Evolutionary conservation across 257 asterid species (phyloP).

Genomic region (Verbascum thapsus): DNA sequence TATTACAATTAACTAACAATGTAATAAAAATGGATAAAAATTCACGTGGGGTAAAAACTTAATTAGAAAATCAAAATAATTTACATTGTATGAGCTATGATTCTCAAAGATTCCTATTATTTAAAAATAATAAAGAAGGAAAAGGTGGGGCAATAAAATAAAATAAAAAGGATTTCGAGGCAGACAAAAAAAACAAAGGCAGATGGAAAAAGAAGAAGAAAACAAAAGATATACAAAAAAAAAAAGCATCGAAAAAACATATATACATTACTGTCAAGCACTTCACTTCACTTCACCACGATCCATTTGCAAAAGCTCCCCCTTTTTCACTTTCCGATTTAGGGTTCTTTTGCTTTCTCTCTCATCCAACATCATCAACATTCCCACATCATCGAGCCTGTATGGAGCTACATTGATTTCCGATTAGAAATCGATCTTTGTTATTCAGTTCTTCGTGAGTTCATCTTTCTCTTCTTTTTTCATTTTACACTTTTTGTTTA

Average conservation of each 20-base stretch:
- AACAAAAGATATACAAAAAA: slow-evolving; percentile 30
- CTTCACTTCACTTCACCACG: slow-evolving; percentile 3
- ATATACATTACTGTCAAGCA: slow-evolving; percentile 34
- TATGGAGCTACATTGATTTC: slow-evolving; percentile 28
- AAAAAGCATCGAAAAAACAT: background rate
- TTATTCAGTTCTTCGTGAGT: slow-evolving; percentile 40
- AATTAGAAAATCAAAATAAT: too few species aligned
- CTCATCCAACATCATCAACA: slow-evolving; percentile 11
- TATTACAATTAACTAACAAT: too few species aligned
- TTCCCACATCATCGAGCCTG: slow-evolving; percentile 15
- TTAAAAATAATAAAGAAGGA: slow-evolving; percentile 15
- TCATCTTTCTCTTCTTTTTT: background rate
- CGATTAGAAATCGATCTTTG: background rate
- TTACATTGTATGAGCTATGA: background rate
- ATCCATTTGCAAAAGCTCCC: slow-evolving; percentile 31
- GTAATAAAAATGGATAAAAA: too few species aligned
- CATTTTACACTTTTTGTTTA: background rate
- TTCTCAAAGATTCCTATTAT: slow-evolving; percentile 25
- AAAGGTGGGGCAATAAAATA: slow-evolving; percentile 17
- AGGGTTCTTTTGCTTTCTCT: slow-evolving; percentile 37
- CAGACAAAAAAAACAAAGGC: slow-evolving; percentile 3
- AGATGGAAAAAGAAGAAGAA: slow-evolving; percentile 21
- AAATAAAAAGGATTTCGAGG: too few species aligned
- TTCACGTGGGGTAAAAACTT: too few species aligned
- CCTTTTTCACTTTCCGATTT: slow-evolving; percentile 34